Evolutionary conservation across 495 filamentous ascomycete genomes (phyloP).

Genomic region (Geopyxis carbonaria): DNA sequence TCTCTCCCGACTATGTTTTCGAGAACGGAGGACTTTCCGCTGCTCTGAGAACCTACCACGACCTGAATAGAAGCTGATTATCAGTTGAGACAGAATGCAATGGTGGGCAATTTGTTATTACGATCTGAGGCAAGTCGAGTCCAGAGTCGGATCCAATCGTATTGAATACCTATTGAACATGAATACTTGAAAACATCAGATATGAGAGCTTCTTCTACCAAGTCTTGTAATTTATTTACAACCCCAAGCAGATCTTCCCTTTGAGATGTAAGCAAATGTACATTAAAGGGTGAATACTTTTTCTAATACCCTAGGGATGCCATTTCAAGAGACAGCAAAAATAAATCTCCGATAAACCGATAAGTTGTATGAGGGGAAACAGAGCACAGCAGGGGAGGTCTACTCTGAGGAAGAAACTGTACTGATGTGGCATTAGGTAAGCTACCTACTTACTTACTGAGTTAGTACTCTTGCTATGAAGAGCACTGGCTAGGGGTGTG

Average conservation of each 20-base stretch:
- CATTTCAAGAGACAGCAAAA: constrained; percentile 4
- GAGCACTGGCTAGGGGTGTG: too few species aligned
- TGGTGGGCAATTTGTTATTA: constrained; percentile 30
- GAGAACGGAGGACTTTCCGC: constrained; percentile 96
- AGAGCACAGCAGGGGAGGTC: too few species aligned
- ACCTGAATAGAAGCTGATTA: constrained; percentile 41
- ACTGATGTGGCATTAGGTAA: too few species aligned
- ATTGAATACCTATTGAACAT: constrained; percentile 51
- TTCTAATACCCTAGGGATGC: constrained; percentile 8
- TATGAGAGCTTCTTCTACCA: constrained; percentile 37
- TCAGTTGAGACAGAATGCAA: constrained; percentile 12
- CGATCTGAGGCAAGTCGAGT: constrained; percentile 93
- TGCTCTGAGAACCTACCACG: constrained; percentile 95
- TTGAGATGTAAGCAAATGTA: background rate
- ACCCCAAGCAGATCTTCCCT: constrained; percentile 83
- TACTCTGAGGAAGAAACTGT: too few species aligned
- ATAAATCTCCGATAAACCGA: background rate
- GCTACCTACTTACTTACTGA: too few species aligned
- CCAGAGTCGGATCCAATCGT: constrained; percentile 93
- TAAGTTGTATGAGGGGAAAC: background rate
- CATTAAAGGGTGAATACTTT: background rate
- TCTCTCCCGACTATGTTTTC: constrained; percentile 98
- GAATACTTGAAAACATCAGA: constrained; percentile 1
- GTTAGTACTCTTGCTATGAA: too few species aligned
- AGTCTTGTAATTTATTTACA: constrained; percentile 92